Evolutionary conservation across 2,329 filamentous ascomycete species (phyloP).

Genomic region (Fusarium lateritium): DNA sequence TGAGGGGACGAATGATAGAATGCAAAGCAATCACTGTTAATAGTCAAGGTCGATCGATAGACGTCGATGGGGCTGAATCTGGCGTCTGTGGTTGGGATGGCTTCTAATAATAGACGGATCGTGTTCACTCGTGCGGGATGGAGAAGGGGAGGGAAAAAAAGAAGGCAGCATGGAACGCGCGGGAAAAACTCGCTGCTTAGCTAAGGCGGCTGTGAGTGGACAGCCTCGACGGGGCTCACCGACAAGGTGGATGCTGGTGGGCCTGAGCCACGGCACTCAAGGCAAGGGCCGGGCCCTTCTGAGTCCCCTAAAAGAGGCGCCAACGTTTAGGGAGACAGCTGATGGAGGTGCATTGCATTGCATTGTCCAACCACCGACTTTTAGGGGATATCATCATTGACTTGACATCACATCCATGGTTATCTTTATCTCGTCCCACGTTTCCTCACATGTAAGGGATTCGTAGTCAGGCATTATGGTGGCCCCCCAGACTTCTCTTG

Average conservation of each 20-base stretch:
- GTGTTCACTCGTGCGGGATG: constrained; percentile 49
- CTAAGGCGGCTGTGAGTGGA: constrained; percentile 32
- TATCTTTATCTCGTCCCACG: constrained; percentile 12
- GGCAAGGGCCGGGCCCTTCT: constrained; percentile 1
- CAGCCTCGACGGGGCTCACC: constrained; percentile 16
- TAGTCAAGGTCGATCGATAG: constrained; percentile 35
- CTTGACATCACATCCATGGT: not conserved
- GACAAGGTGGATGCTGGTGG: constrained; percentile 20
- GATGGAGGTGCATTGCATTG: not conserved
- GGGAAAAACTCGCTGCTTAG: constrained; percentile 38
- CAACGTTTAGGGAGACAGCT: constrained; percentile 24
- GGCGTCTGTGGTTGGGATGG: constrained; percentile 48
- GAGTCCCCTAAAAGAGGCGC: constrained; percentile 30
- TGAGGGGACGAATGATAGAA: constrained; percentile 4
- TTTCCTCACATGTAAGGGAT: constrained; percentile 1
- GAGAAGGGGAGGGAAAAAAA: constrained; percentile 44
- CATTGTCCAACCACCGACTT: constrained; percentile 37
- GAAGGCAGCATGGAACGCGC: constrained; percentile 46
- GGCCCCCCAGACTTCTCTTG: constrained; percentile 14
- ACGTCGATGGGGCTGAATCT: constrained; percentile 52
- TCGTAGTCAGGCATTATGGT: not conserved
- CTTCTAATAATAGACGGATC: constrained; percentile 53
- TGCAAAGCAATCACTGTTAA: constrained; percentile 23
- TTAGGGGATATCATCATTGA: constrained; percentile 22
- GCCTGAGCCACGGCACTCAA: constrained; percentile 26